phyloP scores from a whole-genome alignment of 2,329 filamentous ascomycete species.

The Microsporum audouinii region DNA sequence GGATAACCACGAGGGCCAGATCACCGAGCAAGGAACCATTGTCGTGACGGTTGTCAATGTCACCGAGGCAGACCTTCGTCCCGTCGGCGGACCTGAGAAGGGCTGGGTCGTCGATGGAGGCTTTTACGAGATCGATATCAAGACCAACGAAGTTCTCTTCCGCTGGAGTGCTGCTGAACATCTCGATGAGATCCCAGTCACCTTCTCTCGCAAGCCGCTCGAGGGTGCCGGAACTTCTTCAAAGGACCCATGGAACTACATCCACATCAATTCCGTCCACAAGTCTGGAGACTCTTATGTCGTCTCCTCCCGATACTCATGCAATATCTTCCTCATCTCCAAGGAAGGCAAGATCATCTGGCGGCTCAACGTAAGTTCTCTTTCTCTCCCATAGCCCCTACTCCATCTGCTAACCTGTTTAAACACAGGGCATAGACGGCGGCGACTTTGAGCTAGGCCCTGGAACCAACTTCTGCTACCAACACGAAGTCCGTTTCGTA shows the following conservation, averaged over 20 bases:
- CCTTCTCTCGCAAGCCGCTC: constrained; percentile 1
- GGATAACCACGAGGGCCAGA: constrained; percentile 37
- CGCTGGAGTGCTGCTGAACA: constrained; percentile 40
- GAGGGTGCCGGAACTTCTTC: constrained; percentile 1
- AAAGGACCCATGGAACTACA: constrained; percentile 8
- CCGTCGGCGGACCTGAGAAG: constrained; percentile 24
- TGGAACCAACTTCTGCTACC: constrained; percentile 11
- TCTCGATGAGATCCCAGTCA: constrained; percentile 18
- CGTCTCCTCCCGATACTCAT: constrained; percentile 7
- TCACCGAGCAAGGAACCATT: constrained; percentile 34
- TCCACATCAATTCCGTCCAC: constrained; percentile 13
- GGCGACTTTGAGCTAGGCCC: constrained; percentile 12
- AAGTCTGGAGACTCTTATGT: constrained; percentile 11
- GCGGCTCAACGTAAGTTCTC: constrained; percentile 9
- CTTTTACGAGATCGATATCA: constrained; percentile 39
- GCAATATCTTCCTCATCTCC: constrained; percentile 7
- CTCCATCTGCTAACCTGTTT: background rate
- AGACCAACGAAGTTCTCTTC: constrained; percentile 35
- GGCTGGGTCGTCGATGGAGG: constrained; percentile 34
- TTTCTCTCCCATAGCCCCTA: background rate
- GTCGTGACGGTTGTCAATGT: constrained; percentile 34
- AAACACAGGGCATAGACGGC: constrained; percentile 9
- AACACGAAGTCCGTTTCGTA: constrained; percentile 8
- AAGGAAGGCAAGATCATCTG: constrained; percentile 7
- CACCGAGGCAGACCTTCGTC: constrained; percentile 29